Percentiles rank a stretch among this genome's conserved stretches.
These are phyloP conservation scores for Hymenoscyphus repandus DNA, from an alignment of 2,329 filamentous ascomycete species.

Conservation along the genomic window DNA sequence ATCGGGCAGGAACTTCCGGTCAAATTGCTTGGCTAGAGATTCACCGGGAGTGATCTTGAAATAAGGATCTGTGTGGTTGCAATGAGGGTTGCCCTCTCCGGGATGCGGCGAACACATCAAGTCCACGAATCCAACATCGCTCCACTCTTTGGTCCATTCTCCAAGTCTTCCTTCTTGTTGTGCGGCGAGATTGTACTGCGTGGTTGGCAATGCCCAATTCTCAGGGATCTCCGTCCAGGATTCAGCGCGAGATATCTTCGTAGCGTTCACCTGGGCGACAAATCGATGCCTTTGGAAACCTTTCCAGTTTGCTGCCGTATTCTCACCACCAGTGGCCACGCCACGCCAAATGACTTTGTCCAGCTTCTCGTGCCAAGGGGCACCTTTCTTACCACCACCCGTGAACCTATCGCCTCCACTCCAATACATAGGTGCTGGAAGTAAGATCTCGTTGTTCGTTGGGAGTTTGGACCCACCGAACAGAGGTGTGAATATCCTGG, in stretches of 20 bases:
- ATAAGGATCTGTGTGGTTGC: constrained; percentile 36
- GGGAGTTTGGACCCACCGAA: constrained; percentile 57
- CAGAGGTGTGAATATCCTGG: constrained; percentile 50
- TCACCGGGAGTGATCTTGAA: constrained; percentile 42
- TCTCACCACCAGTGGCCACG: constrained; percentile 54
- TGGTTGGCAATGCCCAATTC: constrained; percentile 50
- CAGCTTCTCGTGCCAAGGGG: constrained; percentile 51
- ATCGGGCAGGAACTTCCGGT: constrained; percentile 66
- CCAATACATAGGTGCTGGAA: constrained; percentile 60
- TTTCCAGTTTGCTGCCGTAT: constrained; percentile 42
- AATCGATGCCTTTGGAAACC: constrained; percentile 52
- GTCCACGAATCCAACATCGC: constrained; percentile 35
- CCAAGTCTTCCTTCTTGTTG: constrained; percentile 40
- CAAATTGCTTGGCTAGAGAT: constrained; percentile 53
- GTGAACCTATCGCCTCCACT: constrained; percentile 52
- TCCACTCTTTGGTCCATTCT: constrained; percentile 28
- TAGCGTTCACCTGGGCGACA: constrained; percentile 47
- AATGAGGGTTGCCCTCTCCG: constrained; percentile 35
- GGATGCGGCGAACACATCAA: constrained; percentile 40
- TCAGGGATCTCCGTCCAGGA: constrained; percentile 33
- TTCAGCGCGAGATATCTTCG: constrained; percentile 28
- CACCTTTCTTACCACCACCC: constrained; percentile 47
- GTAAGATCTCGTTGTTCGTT: constrained; percentile 57
- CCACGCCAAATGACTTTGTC: constrained; percentile 57
- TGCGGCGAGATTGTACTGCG: constrained; percentile 40